Base-by-base conservation (phyloP, 2,329 filamentous ascomycete genomes). In the Claviceps pazoutovae region DNA sequence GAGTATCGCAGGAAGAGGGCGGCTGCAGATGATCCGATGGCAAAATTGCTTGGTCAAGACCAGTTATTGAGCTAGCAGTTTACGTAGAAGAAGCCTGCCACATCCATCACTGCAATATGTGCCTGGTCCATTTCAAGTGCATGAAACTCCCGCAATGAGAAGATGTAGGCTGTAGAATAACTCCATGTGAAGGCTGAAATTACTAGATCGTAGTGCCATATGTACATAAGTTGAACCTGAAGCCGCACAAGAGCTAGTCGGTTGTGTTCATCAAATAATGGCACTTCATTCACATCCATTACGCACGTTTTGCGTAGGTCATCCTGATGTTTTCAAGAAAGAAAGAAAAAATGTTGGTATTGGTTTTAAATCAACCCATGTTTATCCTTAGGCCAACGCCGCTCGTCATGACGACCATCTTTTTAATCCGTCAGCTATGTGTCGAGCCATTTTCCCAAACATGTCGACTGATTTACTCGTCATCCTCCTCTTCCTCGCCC, bases 401-500 rank as follows among this genome's bases (percentile, higher is more conserved):
- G 64, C 66, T 68, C 72, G 68, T 68, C 72, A 71, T 73, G 67
- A 74, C 64, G 61, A 67, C 62, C 64, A 62, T 62, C 37, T 64
- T 49, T 64, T 61, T 60, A 64, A 66, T 64, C 66, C 66, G 64
- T 66, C 59, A 60, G 60, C 64, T 62, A 63, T 64, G 65, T 42
- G 59, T 62, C 62, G 58, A 58, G 59, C 59, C 62, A 60, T 60
- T 58, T 56, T 55, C 55, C 59, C 52, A 59, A 56, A 59, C 57
- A 60, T 61, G 59, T 57, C 55, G 58, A 41, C 63, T 64, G 61
- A 67, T 77, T 69, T 80, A 79, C 70, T 80, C 76, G 64, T 95
- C 89, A 65, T 94, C 89, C 71, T 95, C 91, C 67, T 88, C 90
- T 64, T 84, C 89, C 62, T 81, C 91, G 54, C 75, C 87, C 56